Evolutionary conservation across 2,329 filamentous ascomycete species (phyloP).

Genomic region (Coniella lustricola): DNA sequence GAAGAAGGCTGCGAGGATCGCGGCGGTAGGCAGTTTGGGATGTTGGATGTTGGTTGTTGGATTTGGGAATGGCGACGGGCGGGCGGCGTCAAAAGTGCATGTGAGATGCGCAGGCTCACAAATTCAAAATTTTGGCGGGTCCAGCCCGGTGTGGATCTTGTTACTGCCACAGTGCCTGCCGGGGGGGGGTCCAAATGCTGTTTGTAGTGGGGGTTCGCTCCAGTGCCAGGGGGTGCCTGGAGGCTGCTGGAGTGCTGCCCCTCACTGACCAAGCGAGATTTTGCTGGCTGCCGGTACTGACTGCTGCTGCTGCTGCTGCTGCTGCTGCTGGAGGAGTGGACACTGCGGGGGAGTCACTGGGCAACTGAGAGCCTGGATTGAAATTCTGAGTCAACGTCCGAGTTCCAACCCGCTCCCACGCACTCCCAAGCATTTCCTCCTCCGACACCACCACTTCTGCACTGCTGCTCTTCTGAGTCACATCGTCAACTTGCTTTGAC

Average conservation of each 20-base stretch:
- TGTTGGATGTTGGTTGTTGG: neutral
- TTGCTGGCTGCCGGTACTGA: no score
- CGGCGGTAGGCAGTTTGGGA: neutral
- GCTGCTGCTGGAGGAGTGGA: neutral
- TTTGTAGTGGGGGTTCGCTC: neutral
- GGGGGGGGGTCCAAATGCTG: no score
- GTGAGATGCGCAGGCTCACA: neutral
- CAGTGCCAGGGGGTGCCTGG: neutral
- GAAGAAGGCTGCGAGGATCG: neutral
- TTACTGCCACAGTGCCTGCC: constrained; percentile 3
- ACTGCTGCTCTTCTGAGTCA: neutral
- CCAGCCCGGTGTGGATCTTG: neutral
- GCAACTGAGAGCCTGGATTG: neutral
- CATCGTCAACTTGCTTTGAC: neutral
- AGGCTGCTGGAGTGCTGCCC: constrained; percentile 2
- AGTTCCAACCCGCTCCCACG: neutral
- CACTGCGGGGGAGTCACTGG: neutral
- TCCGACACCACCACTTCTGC: neutral
- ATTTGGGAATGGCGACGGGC: neutral
- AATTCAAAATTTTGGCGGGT: constrained; percentile 3
- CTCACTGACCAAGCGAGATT: neutral
- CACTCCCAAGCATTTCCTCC: no score
- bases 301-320: no score
- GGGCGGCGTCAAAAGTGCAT: no score
- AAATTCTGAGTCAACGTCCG: neutral